These are phyloP conservation scores for Gillenia trifoliata DNA, from an alignment of 306 rosid species.

Conservation along the genomic window DNA sequence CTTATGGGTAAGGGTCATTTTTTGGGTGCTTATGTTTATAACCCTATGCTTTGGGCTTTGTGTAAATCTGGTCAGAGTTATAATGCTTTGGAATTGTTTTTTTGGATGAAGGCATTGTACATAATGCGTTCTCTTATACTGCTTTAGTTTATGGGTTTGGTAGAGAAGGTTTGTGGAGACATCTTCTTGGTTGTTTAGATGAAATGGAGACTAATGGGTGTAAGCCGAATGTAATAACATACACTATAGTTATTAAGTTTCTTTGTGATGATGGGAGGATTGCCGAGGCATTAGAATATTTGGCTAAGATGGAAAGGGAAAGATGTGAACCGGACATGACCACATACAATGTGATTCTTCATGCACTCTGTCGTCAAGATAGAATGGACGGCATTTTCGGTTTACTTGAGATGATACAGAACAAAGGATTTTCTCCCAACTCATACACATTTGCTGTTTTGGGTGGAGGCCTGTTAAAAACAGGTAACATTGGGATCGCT, in stretches of 20 bases:
- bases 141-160: slow-evolving; percentile 43
- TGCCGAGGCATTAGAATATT: slow-evolving; percentile 28
- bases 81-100: slow-evolving; percentile 31
- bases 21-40: slow-evolving; percentile 24
- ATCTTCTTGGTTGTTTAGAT: slow-evolving; percentile 27
- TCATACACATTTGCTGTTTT: slow-evolving; percentile 42
- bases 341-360: slow-evolving; percentile 40
- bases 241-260: slow-evolving; percentile 38
- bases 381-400: slow-evolving; percentile 17
- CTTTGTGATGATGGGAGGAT: slow-evolving; percentile 36
- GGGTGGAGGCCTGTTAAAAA: slow-evolving; percentile 37
- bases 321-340: slow-evolving; percentile 39
- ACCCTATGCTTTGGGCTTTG: slow-evolving; percentile 38
- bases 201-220: slow-evolving; percentile 36
- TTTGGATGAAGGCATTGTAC: slow-evolving; percentile 36
- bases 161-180: slow-evolving; percentile 31
- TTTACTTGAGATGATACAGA: slow-evolving; percentile 24
- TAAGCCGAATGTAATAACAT: slow-evolving; percentile 38
- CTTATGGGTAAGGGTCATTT: slow-evolving; percentile 15
- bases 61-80: slow-evolving; percentile 33
- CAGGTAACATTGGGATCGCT: slow-evolving; percentile 23
- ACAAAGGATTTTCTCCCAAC: slow-evolving; percentile 35
- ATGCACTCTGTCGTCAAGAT: slow-evolving; percentile 41
- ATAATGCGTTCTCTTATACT: slow-evolving; percentile 36
- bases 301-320: slow-evolving; percentile 31